Base-by-base conservation (phyloP, 768 basidiomycete genomes). In the Calvatia gigantea region DNA sequence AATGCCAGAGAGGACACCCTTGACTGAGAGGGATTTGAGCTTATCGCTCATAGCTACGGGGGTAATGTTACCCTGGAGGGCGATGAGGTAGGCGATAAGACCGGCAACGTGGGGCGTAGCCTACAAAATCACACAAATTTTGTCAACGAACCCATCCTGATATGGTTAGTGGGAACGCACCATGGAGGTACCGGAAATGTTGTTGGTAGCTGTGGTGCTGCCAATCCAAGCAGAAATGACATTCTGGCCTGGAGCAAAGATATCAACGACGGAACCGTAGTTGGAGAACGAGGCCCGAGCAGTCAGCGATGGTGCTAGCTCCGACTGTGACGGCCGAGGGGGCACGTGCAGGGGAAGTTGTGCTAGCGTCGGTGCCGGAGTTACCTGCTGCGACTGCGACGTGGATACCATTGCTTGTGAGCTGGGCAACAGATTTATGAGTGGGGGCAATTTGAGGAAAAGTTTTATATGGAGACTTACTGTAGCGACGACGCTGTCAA, bases 21-120 rank as follows among this genome's bases (percentile, higher is more conserved):
- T 71, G 32, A 69, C 48, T 29, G 61, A 54, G 27, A 71, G 61
- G 28, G 19, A 54, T 59, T 69, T 57, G 58, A 77, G 35, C 28
- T 60, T 61, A 23, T 56, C 56, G 23, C 54, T 57, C 58, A 75
- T 70, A 11, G 57, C 63, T 12, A 68, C 71, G 9, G 76, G 75
- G 35, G 65, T 55, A 25, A 49, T 41, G 49, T 73, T 73, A 7
- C 73, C 73, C 19, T 69, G 52, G 19, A 65, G 54, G 17, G 56
- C 57, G 47, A 75, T 67, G 38, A 75, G 56, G 56, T 73, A 72
- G 23, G 75, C 74, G 37, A 73, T 65, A 38, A 76, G 60, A 23
- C 75, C 75, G 19, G 74, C 65, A 47, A 77, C 59, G 54, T 75
- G 72, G 29, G 75, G 71, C 21, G 67, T 61, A 4, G 67, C 62